Evolutionary conservation across 1,139 yeast species (phyloP), one percentile per base, ranked within the genome.

Genomic region (Hansenula anomala): DNA sequence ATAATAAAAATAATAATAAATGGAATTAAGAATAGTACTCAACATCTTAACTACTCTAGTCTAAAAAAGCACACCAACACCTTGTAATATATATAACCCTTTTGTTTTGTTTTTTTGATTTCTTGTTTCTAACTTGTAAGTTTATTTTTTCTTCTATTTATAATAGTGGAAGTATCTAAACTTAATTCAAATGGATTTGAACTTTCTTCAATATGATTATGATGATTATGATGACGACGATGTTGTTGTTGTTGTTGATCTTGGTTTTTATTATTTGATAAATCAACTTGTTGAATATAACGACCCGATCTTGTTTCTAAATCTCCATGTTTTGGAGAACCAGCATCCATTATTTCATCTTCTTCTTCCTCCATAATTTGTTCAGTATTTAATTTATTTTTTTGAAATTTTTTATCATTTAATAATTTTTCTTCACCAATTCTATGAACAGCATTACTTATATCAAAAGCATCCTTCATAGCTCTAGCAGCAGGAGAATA

Each of bases 401-500:
- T 51, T 24, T 48, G 48, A 30, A 58, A 49, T 34, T 58, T 58
- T 36, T 59, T 64, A 35, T 64, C 61, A 18, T 67, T 59, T 33
- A 79, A 63, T 2, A 78, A 74, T 18, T 81, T 82, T 56, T 88
- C 97, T 63, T 87, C 96, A 30, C 90, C 96, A 71, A 79, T 78
- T 60, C 98, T 80, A 58, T 89, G 96, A 9, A 92, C 95, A 0
- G 97, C 97, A 42, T 94, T 81, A 16, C 96, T 83, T 14, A 92
- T 85, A 57, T 92, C 98, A 63, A 90, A 90, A 10, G 96, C 97
- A 55, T 92, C 98, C 52, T 89, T 82, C 69, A 92, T 75, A 0
- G 95, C 95, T 39, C 83, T 87, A 0, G 94, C 94, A 7, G 94
- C 96, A 6, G 97, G 97, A 1, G 96, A 82, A 52, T 82, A 83